A percentile compares a stretch with the other conserved stretches of the same genome.
These are phyloP conservation scores for Sporisorium reilianum DNA, from an alignment of 1,284 basidiomycete species.

Conservation along the genomic window DNA sequence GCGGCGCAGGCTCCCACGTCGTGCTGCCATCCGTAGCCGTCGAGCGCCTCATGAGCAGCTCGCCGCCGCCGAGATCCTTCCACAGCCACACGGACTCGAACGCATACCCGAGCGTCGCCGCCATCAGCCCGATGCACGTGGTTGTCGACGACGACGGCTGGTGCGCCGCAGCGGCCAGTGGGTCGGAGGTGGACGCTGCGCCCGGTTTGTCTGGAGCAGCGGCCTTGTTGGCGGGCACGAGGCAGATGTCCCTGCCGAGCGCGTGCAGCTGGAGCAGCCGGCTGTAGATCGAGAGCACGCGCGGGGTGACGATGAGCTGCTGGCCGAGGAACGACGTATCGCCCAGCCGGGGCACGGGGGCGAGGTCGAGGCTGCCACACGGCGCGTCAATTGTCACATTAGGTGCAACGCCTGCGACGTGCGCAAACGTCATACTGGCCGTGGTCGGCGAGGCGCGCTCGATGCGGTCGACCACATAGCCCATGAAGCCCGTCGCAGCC, in stretches of 20 bases:
- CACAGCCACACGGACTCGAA: slow-evolving; percentile 69
- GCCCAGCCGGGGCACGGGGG: slow-evolving; percentile 51
- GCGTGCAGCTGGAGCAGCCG: slow-evolving; percentile 69
- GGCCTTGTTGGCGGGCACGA: slow-evolving; percentile 59
- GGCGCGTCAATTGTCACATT: slow-evolving; percentile 44
- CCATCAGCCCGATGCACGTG: slow-evolving; percentile 67
- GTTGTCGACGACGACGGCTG: slow-evolving; percentile 69
- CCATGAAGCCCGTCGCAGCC: slow-evolving; percentile 59
- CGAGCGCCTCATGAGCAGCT: slow-evolving; percentile 67
- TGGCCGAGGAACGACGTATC: slow-evolving; percentile 26
- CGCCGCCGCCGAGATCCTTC: slow-evolving; percentile 69
- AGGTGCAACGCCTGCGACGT: slow-evolving; percentile 27
- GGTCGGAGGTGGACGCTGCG: slow-evolving; percentile 38
- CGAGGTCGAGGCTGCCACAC: slow-evolving; percentile 60
- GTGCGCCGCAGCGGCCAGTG: slow-evolving; percentile 34
- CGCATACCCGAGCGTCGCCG: slow-evolving; percentile 67
- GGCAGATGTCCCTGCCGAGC: slow-evolving; percentile 63
- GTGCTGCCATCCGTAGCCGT: slow-evolving; percentile 65
- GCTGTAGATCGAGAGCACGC: slow-evolving; percentile 65
- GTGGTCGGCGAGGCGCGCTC: slow-evolving; percentile 36
- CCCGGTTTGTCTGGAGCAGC: slow-evolving; percentile 22
- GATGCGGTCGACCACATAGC: slow-evolving; percentile 52
- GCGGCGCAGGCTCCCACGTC: slow-evolving; percentile 65
- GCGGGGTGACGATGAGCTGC: slow-evolving; percentile 63
- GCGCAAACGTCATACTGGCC: slow-evolving; percentile 59